Percentiles rank a stretch among this genome's conserved stretches.
These are phyloP conservation scores for Lodderomyces oxycetoniae DNA, from an alignment of 1,139 yeast genomes.

Conservation along the genomic window DNA sequence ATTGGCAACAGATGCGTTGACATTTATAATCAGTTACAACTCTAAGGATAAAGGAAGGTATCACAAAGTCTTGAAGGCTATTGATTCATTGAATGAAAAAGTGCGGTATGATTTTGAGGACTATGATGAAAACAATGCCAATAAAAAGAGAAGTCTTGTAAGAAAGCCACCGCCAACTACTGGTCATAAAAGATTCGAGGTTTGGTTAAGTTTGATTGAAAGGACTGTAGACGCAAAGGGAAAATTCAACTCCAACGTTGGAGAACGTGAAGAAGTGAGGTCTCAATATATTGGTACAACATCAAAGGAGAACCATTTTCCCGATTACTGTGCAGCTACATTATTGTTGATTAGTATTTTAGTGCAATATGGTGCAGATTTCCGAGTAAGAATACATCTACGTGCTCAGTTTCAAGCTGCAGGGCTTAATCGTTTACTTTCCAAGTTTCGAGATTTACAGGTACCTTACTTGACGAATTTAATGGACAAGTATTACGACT, in stretches of 20 bases:
- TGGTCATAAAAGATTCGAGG: constrained; percentile 60
- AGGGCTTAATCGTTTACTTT: constrained; percentile 63
- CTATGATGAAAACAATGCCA: constrained; percentile 10
- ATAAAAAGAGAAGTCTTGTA: constrained; percentile 24
- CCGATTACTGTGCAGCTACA: constrained; percentile 78
- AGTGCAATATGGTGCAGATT: constrained; percentile 60
- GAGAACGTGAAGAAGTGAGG: constrained; percentile 85
- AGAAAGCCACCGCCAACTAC: constrained; percentile 39
- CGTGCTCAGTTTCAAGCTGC: constrained; percentile 76
- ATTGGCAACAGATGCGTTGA: constrained; percentile 71
- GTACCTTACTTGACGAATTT: constrained; percentile 64
- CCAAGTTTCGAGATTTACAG: constrained; percentile 56
- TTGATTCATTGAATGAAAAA: constrained; percentile 57
- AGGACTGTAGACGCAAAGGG: constrained; percentile 84
- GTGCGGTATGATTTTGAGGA: constrained; percentile 51
- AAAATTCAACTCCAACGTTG: constrained; percentile 78
- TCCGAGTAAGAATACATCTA: constrained; percentile 65
- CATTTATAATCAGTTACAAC: constrained; percentile 45
- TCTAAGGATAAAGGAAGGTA: constrained; percentile 44
- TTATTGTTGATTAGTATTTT: constrained; percentile 73
- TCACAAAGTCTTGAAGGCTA: constrained; percentile 57
- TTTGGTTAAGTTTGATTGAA: constrained; percentile 77
- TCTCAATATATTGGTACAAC: constrained; percentile 32
- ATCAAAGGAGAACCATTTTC: constrained; percentile 56
- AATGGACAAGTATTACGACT: constrained; percentile 58